These are phyloP conservation scores for Scutellaria galericulata DNA, from an alignment of 257 asterid genomes.

Conservation along the genomic window DNA sequence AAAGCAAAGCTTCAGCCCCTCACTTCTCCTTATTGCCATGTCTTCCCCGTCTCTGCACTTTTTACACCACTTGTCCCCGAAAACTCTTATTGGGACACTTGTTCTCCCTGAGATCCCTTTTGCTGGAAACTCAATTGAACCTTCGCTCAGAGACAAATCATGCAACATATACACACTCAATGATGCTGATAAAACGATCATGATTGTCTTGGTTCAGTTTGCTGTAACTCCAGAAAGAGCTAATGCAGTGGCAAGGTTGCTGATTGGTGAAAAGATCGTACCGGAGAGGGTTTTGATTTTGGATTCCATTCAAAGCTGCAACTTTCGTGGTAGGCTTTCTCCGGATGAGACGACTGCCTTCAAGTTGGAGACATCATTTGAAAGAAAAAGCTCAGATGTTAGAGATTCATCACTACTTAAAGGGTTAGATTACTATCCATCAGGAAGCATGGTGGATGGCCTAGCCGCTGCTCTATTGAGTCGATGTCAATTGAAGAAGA, in stretches of 20 bases:
- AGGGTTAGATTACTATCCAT: constrained; percentile 76
- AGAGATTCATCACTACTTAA: constrained; percentile 49
- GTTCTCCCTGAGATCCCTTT: constrained; percentile 82
- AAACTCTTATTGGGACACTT: constrained; percentile 68
- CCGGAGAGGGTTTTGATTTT: constrained; percentile 83
- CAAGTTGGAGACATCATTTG: constrained; percentile 80
- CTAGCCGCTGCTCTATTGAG: constrained; percentile 81
- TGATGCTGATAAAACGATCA: constrained; percentile 48
- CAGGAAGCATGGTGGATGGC: constrained; percentile 96
- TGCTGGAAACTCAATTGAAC: constrained; percentile 67
- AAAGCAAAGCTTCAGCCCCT: constrained; percentile 59
- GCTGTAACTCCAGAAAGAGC: constrained; percentile 81
- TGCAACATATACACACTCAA: constrained; percentile 75
- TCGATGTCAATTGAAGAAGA: constrained; percentile 74
- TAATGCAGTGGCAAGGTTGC: constrained; percentile 68
- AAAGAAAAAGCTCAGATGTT: constrained; percentile 46
- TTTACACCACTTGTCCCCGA: constrained; percentile 67
- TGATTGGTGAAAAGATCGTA: constrained; percentile 66
- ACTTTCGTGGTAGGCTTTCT: constrained; percentile 83
- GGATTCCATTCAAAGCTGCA: constrained; percentile 71
- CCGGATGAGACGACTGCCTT: constrained; percentile 69
- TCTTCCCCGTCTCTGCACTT: constrained; percentile 77
- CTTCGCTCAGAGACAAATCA: constrained; percentile 78
- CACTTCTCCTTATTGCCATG: constrained; percentile 78
- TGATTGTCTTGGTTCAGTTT: constrained; percentile 74